Evolutionary conservation across 1,139 yeast species (phyloP).

Genomic region (Zhuliangozyma blackwelliae): DNA sequence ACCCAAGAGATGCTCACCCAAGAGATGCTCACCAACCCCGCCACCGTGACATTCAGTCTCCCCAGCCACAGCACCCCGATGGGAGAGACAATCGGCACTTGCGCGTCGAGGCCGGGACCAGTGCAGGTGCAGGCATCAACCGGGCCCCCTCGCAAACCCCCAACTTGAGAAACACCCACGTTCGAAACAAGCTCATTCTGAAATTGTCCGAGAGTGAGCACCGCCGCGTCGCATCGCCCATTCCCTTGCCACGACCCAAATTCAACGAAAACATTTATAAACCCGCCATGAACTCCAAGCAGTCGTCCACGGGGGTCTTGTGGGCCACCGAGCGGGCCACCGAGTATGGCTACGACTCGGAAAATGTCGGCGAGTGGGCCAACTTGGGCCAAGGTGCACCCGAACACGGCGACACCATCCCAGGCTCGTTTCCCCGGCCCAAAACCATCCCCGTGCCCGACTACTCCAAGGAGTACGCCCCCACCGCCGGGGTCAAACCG

Average conservation of each 20-base stretch:
- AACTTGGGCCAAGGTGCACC: slow-evolving; percentile 72
- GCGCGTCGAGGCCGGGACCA: background rate
- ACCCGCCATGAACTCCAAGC: slow-evolving; percentile 61
- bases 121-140: background rate
- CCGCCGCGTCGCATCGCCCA: slow-evolving; percentile 42
- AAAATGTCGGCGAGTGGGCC: slow-evolving; percentile 53
- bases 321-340: slow-evolving; percentile 68
- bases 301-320: slow-evolving; percentile 64
- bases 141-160: slow-evolving; percentile 14
- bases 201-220: slow-evolving; percentile 30
- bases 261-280: slow-evolving; percentile 44
- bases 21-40: slow-evolving; percentile 1
- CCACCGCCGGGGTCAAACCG: slow-evolving; percentile 59
- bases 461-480: slow-evolving; percentile 56
- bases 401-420: slow-evolving; percentile 59
- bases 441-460: slow-evolving; percentile 48
- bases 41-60: slow-evolving; percentile 4
- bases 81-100: slow-evolving; percentile 16
- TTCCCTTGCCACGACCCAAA: slow-evolving; percentile 51
- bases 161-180: slow-evolving; percentile 8
- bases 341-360: slow-evolving; percentile 52
- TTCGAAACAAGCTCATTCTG: slow-evolving; percentile 21
- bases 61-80: slow-evolving; percentile 9
- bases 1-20: slow-evolving; percentile 1
- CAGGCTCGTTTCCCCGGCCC: slow-evolving; percentile 61